These are phyloP conservation scores for Stropharia rugosoannulata DNA, from an alignment of 768 basidiomycete species.

Conservation along the genomic window DNA sequence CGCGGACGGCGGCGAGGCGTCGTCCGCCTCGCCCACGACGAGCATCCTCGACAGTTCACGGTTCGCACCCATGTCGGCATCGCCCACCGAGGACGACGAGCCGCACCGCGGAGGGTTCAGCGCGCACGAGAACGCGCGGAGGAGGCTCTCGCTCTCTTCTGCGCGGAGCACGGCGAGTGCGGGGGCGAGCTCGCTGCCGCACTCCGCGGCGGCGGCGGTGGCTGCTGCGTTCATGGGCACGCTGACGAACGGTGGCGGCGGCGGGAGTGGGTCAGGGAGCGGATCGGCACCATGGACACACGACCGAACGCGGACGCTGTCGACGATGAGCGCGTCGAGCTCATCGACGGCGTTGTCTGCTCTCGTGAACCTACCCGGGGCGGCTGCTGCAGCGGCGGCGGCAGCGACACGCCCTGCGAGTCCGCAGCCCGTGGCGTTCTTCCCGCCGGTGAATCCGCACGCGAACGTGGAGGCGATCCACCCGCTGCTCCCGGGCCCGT, in stretches of 20 bases:
- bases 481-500: conserved; percentile 70
- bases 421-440: conserved; percentile 55
- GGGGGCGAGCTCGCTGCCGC: conserved; percentile 18
- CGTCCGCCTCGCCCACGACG: conserved; percentile 40
- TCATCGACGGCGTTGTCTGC: conserved; percentile 58
- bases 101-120: not conserved
- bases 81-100: conserved; percentile 22
- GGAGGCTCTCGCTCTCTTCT: conserved; percentile 37
- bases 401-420: conserved; percentile 42
- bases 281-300: conserved; percentile 12
- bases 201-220: conserved; percentile 7
- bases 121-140: not conserved
- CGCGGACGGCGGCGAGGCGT: conserved; percentile 24
- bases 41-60: conserved; percentile 17
- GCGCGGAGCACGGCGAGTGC: conserved; percentile 14
- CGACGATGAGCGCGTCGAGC: conserved; percentile 20
- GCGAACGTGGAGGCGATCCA: conserved; percentile 61
- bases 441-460: conserved; percentile 61
- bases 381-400: not conserved
- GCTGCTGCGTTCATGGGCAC: too few species aligned
- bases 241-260: not conserved
- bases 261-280: conserved; percentile 13
- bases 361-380: conserved; percentile 48
- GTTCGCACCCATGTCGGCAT: not conserved
- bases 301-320: conserved; percentile 18